Conservation (phyloP, 164 flowering plant genomes). For the Umbellularia californica region DNA sequence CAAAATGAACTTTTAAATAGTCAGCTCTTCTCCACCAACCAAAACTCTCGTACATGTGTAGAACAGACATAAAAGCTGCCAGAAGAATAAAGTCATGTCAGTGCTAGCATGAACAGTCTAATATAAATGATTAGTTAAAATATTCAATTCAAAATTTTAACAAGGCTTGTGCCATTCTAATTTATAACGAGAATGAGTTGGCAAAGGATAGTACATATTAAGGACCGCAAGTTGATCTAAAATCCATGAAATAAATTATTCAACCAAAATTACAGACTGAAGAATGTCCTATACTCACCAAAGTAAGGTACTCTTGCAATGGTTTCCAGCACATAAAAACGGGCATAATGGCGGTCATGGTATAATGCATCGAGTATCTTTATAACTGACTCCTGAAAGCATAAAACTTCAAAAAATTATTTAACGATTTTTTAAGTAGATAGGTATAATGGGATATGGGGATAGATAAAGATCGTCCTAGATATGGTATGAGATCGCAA, state of each 20-base stretch:
- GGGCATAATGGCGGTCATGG: constrained; percentile 72
- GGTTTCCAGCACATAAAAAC: constrained; percentile 94
- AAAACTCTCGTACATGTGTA: constrained; percentile 94
- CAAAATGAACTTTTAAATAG: constrained; percentile 96
- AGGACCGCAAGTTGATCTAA: constrained; percentile 1
- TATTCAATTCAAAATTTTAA: constrained; percentile 5
- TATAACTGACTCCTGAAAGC: constrained; percentile 83
- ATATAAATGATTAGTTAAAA: neutral
- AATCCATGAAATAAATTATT: neutral
- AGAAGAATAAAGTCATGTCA: constrained; percentile 15
- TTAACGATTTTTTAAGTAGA: neutral
- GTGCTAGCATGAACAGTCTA: constrained; percentile 6
- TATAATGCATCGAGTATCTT: constrained; percentile 80
- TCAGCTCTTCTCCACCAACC: constrained; percentile 99
- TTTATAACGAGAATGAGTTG: neutral
- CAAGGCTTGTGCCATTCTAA: neutral
- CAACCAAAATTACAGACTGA: neutral
- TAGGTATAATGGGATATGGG: neutral
- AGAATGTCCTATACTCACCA: constrained; percentile 44
- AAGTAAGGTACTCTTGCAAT: constrained; percentile 99
- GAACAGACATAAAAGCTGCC: constrained; percentile 92
- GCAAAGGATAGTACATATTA: neutral
- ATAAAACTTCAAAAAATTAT: neutral
- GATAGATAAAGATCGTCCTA: no score
- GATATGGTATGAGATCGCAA: no score